Evolutionary conservation across 2,329 filamentous ascomycete species (phyloP), one percentile per base, ranked within the genome.

Genomic region (Beauveria sp.): DNA sequence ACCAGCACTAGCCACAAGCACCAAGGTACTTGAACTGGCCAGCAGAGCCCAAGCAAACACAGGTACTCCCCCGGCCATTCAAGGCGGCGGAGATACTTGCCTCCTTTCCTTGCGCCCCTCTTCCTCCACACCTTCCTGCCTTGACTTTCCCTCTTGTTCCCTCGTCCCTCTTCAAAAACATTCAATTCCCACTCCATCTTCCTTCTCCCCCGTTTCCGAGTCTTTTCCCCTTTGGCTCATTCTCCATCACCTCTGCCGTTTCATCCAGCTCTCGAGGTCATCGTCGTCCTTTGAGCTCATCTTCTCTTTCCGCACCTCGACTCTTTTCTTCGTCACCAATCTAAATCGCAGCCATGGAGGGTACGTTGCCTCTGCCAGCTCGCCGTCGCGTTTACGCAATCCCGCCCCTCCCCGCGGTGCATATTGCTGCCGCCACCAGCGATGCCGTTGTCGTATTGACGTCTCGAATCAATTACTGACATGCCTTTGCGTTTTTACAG

Each of bases 331-430:
- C 40, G 31, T 52, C 58, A 59, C 72, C 69, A 70, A 68, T 69
- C 68, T 65, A 78, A 81, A 77, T 77, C 74, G 74, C 75, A 79
- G 79, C 75, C 74, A 84, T 84, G 82, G 82, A 81, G 77, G 79
- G 79, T 81, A 79, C 70, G 78, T 75, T 65, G 66, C 58, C 65
- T 63, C 63, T 61, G 64, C 69, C 69, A 68, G 65, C 69, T 69
- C 67, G 59, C 59, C 67, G 59, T 43, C 69, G 65, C 67, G 60
- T 62, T 60, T 63, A 64, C 67, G 67, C 68, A 67, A 58, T 64
- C 65, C 66, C 64, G 62, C 64, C 48, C 45, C 43, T 57, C 54
- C 43, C 54, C 43, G 54, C 43, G 54, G 28, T 45, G 48, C 45
- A 58, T 34, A 40, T 38, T 53, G 10, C 49, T 53, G 58, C 64